Percentiles rank a stretch among this genome's conserved stretches.
phyloP scores from a whole-genome alignment of 139 green algal genomes.

The Closterium sp. region DNA sequence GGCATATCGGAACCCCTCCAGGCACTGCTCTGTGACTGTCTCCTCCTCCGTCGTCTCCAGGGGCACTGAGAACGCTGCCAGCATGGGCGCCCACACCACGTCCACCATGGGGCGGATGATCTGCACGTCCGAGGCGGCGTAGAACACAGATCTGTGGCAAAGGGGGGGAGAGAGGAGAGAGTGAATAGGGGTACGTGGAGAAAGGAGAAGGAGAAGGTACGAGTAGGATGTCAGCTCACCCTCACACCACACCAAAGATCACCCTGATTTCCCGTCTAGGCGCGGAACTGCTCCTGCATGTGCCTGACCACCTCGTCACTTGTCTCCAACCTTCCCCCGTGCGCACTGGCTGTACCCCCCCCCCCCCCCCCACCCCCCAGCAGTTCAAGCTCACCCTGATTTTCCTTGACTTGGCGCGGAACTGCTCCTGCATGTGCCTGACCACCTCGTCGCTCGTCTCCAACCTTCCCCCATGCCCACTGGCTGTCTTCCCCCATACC shows the following conservation, averaged over 20 bases:
- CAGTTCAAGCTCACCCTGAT: constrained; percentile 3
- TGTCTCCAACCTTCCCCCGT: constrained; percentile 8
- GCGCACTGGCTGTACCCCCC: no score
- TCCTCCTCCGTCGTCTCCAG: constrained; percentile 52
- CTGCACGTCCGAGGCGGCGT: constrained; percentile 46
- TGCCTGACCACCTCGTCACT: constrained; percentile 51
- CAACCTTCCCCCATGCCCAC: neutral
- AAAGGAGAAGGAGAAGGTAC: neutral
- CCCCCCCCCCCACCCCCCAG: neutral
- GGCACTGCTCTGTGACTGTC: constrained; percentile 64
- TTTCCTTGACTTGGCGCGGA: constrained; percentile 33
- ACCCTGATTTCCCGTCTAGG: constrained; percentile 38
- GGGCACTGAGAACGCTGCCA: constrained; percentile 77
- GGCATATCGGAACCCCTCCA: constrained; percentile 65
- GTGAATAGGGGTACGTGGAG: neutral
- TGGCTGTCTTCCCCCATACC: no score
- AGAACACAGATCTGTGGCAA: constrained; percentile 32
- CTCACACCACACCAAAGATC: no score
- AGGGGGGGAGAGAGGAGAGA: neutral
- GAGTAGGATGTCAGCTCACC: no score
- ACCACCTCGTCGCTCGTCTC: constrained; percentile 52
- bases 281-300: constrained; percentile 45
- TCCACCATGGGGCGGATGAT: constrained; percentile 85
- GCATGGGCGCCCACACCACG: constrained; percentile 86
- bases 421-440: constrained; percentile 48